Evolutionary conservation across 495 filamentous ascomycete species (phyloP).

Genomic region (Rhizodiscina lignyota): DNA sequence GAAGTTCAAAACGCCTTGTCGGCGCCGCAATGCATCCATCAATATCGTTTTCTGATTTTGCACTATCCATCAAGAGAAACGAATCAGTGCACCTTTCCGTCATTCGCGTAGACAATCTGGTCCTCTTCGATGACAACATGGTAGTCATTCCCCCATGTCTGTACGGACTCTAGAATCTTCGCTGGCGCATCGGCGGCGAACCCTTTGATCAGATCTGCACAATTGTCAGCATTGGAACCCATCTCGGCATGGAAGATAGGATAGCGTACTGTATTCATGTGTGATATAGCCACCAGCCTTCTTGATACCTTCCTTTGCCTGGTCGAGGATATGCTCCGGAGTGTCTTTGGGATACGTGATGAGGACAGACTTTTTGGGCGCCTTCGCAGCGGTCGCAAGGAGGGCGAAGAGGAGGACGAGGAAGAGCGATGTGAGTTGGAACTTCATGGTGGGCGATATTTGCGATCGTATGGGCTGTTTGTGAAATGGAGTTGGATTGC

Average conservation of each 20-base stretch:
- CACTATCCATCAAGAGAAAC: too few species aligned
- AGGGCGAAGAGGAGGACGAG: conserved; percentile 32
- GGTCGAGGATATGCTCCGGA: conserved; percentile 45
- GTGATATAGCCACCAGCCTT: too few species aligned
- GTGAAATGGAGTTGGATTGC: neutral
- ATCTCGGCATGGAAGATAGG: neutral
- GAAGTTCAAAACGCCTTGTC: too few species aligned
- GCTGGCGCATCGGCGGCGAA: conserved; percentile 59
- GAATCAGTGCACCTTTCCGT: too few species aligned
- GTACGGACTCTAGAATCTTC: conserved; percentile 51
- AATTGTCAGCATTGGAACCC: conserved; percentile 8
- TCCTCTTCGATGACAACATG: conserved; percentile 64
- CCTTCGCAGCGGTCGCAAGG: conserved; percentile 28
- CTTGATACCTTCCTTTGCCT: conserved; percentile 54
- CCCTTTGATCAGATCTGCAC: conserved; percentile 38
- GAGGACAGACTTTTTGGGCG: conserved; percentile 54
- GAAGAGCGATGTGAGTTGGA: conserved; percentile 26
- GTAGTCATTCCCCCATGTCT: conserved; percentile 44
- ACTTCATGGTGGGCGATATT: conserved; percentile 34
- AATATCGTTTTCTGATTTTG: too few species aligned
- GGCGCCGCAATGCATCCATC: too few species aligned
- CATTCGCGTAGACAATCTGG: conserved; percentile 30
- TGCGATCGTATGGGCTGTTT: neutral
- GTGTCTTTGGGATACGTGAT: conserved; percentile 62
- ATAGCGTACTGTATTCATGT: conserved; percentile 31